Evolutionary conservation across 768 basidiomycete genomes (phyloP).

Genomic region (Leccinum sublutescens): DNA sequence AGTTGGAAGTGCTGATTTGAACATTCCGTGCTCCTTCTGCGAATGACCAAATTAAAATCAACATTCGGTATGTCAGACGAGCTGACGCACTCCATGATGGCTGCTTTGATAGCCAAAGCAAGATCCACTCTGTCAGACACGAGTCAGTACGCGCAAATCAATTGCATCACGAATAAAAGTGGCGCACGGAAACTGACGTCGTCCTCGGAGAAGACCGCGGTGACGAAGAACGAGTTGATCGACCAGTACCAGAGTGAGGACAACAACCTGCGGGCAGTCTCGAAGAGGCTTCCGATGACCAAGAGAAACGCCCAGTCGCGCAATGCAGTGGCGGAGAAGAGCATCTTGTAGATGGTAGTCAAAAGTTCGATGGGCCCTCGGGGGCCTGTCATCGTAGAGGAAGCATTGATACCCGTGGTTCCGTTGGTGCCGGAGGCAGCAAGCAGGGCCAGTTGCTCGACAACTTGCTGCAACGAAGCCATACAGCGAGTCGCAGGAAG

Average conservation of each 20-base stretch:
- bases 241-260: constrained; percentile 42
- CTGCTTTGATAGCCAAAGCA: constrained; percentile 65
- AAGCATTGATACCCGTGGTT: constrained; percentile 15
- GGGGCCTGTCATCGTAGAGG: constrained; percentile 7
- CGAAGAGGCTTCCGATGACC: constrained; percentile 59
- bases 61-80: neutral
- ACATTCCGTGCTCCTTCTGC: constrained; percentile 46
- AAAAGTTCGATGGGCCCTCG: constrained; percentile 26
- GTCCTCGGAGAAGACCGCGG: constrained; percentile 56
- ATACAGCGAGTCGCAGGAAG: constrained; percentile 3
- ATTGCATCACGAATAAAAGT: neutral
- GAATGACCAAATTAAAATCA: neutral
- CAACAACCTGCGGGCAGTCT: constrained; percentile 51
- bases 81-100: constrained; percentile 52
- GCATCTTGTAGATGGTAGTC: constrained; percentile 39
- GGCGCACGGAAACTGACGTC: constrained; percentile 56
- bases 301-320: constrained; percentile 65
- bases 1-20: constrained; percentile 44
- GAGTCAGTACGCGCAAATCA: neutral
- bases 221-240: constrained; percentile 57
- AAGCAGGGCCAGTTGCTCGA: constrained; percentile 30
- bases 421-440: constrained; percentile 15
- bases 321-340: constrained; percentile 55
- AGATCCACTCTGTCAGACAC: constrained; percentile 56
- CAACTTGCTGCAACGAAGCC: constrained; percentile 30